Conservation (phyloP, 2,329 filamentous ascomycete species). For the Fulvia fulva region DNA sequence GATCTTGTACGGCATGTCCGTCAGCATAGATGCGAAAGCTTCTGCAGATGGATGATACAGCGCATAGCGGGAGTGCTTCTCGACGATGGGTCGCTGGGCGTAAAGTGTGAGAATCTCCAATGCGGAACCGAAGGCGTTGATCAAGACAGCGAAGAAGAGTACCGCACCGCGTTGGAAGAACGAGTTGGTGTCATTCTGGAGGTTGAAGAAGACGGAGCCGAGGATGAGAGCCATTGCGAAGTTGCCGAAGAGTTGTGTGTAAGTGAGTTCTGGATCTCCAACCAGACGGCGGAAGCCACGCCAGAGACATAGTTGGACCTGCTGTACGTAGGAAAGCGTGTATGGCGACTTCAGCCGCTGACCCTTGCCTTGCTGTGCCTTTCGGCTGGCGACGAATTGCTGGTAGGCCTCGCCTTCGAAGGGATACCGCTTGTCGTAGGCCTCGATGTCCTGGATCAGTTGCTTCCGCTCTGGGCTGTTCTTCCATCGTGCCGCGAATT, state of each 20-base stretch:
- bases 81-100: constrained; percentile 83
- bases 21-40: constrained; percentile 81
- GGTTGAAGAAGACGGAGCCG: constrained; percentile 75
- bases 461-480: constrained; percentile 47
- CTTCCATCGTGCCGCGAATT: constrained; percentile 53
- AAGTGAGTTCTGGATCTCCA: constrained; percentile 71
- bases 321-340: constrained; percentile 72
- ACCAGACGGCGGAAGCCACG: constrained; percentile 73
- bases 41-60: constrained; percentile 87
- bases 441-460: constrained; percentile 43
- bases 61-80: constrained; percentile 83
- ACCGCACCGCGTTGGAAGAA: constrained; percentile 78
- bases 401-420: constrained; percentile 44
- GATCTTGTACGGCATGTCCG: constrained; percentile 80
- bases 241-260: constrained; percentile 68
- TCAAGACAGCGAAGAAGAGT: constrained; percentile 81
- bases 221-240: constrained; percentile 73
- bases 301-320: constrained; percentile 73
- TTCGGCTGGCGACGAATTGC: constrained; percentile 45
- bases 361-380: constrained; percentile 44
- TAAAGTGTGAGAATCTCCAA: constrained; percentile 85
- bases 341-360: constrained; percentile 69
- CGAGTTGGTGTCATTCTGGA: constrained; percentile 60
- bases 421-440: constrained; percentile 44
- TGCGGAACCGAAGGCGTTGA: constrained; percentile 78